Conservation (phyloP, 805 yeast genomes). For the Pichia gijzeniarum region DNA sequence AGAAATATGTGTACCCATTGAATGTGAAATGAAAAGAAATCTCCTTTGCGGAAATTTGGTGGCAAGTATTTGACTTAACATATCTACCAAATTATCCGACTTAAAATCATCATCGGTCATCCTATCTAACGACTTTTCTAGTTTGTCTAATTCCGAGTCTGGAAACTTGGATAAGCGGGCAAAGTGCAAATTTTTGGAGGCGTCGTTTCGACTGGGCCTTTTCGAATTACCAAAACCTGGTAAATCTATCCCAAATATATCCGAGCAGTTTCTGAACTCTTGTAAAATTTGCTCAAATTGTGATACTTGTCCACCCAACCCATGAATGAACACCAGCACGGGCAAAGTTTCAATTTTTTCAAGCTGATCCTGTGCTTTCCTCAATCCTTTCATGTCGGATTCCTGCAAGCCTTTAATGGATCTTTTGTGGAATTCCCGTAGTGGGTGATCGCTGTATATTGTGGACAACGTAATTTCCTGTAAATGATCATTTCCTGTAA, state of each 20-base stretch:
- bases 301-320: conserved; percentile 83
- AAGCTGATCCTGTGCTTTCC: conserved; percentile 20
- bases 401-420: conserved; percentile 14
- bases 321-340: conserved; percentile 66
- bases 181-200: conserved; percentile 5
- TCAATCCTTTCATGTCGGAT: conserved; percentile 13
- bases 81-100: conserved; percentile 36
- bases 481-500: conserved; percentile 19
- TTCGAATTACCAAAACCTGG: conserved; percentile 80
- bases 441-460: conserved; percentile 46
- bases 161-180: conserved; percentile 21
- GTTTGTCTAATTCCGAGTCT: conserved; percentile 15
- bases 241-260: conserved; percentile 65
- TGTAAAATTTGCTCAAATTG: conserved; percentile 76
- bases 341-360: conserved; percentile 46
- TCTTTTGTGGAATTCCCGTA: conserved; percentile 31
- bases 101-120: conserved; percentile 38
- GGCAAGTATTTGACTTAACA: conserved; percentile 33
- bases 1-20: conserved; percentile 51
- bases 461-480: conserved; percentile 35
- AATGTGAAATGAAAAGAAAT: conserved; percentile 44
- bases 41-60: conserved; percentile 38
- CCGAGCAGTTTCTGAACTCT: conserved; percentile 53
- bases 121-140: conserved; percentile 25
- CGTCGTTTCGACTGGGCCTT: conserved; percentile 15